Conservation (phyloP, 768 basidiomycete genomes). For the Boletus subparvulus region DNA sequence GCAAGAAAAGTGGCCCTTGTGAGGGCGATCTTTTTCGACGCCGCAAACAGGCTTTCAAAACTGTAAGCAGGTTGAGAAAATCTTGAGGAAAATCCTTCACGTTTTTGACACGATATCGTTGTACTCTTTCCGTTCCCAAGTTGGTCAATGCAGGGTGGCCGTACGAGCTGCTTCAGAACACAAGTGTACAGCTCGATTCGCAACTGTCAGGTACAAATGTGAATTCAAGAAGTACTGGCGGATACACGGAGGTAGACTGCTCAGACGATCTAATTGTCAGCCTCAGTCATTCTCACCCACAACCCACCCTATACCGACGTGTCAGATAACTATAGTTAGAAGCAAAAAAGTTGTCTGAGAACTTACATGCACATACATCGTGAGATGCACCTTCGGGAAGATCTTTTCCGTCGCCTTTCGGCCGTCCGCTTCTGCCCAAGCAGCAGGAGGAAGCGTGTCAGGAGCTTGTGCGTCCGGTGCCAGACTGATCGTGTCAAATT, state of each 20-base stretch:
- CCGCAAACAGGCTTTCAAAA: background rate
- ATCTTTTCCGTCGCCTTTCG: conserved; percentile 52
- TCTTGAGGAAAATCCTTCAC: too few relatives aligned
- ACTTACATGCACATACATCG: conserved; percentile 49
- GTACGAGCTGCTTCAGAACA: background rate
- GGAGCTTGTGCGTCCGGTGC: conserved; percentile 47
- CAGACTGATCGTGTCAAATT: conserved; percentile 49
- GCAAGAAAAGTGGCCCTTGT: conserved; percentile 27
- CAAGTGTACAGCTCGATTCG: too few relatives aligned
- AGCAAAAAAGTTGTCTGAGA: background rate
- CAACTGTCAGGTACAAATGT: too few relatives aligned
- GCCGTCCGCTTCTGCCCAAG: conserved; percentile 46
- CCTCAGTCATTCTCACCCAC: conserved; percentile 46
- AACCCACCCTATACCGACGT: conserved; percentile 44
- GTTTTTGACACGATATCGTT: background rate
- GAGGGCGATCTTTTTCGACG: conserved; percentile 8
- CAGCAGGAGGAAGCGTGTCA: conserved; percentile 43
- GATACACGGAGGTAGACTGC: too few relatives aligned
- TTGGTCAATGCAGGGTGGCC: background rate
- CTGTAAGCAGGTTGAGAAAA: background rate
- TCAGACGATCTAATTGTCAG: conserved; percentile 9
- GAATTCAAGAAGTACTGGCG: too few relatives aligned
- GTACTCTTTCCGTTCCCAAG: background rate
- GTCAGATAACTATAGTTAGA: background rate
- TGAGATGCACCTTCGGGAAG: conserved; percentile 53